Evolutionary conservation across 805 yeast genomes (phyloP).

Genomic region (Hermanozyma aechmeae): DNA sequence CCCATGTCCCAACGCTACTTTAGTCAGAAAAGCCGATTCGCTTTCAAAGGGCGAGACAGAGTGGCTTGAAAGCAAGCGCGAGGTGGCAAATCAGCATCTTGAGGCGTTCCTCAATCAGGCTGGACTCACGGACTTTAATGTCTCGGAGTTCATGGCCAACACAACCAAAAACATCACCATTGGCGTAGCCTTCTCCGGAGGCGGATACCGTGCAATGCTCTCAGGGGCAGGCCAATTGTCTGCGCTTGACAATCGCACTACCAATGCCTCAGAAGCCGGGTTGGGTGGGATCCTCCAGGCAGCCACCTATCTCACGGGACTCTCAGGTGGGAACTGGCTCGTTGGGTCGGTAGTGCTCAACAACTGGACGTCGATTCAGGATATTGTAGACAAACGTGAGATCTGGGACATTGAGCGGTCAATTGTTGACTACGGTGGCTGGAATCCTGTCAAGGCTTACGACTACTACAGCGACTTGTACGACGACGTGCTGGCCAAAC

Average conservation of each 20-base stretch:
- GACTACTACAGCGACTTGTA: slow-evolving; percentile 16
- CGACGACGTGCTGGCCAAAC: slow-evolving; percentile 20
- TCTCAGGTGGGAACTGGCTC: slow-evolving; percentile 41
- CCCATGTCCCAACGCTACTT: slow-evolving; percentile 17
- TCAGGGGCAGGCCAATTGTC: slow-evolving; percentile 74
- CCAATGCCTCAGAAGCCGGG: slow-evolving; percentile 10
- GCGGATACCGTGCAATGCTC: slow-evolving; percentile 83
- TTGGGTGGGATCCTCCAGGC: slow-evolving; percentile 10
- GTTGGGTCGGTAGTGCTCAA: slow-evolving; percentile 51
- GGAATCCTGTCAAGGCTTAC: background rate
- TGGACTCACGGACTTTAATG: slow-evolving; percentile 38
- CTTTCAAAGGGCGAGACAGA: slow-evolving; percentile 16
- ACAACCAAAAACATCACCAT: slow-evolving; percentile 34
- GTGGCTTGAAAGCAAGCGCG: slow-evolving; percentile 20
- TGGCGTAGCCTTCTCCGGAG: slow-evolving; percentile 65
- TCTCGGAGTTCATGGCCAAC: slow-evolving; percentile 28
- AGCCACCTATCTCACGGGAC: slow-evolving; percentile 7
- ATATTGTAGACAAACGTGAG: slow-evolving; percentile 15
- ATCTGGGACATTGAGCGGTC: slow-evolving; percentile 28
- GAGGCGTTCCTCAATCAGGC: slow-evolving; percentile 37
- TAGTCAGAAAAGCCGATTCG: slow-evolving; percentile 19
- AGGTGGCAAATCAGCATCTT: slow-evolving; percentile 36
- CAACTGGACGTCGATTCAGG: slow-evolving; percentile 45
- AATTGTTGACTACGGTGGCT: slow-evolving; percentile 1
- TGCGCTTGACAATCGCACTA: slow-evolving; percentile 69